Conservation (phyloP, 2,329 filamentous ascomycete genomes). For the Aureobasidium pullulans region DNA sequence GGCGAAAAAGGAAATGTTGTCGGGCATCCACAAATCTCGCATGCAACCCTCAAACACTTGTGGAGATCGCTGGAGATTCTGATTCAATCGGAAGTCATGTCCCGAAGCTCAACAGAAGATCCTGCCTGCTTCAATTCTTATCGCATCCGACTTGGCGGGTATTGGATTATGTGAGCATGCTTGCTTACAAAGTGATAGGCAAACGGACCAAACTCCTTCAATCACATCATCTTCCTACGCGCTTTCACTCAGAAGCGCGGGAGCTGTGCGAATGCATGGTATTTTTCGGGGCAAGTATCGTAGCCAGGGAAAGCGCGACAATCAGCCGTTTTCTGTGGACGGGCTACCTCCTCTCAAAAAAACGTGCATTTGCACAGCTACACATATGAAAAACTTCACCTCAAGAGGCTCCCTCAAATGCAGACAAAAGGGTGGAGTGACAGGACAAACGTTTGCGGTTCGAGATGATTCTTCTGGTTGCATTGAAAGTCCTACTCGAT, state of each 20-base stretch:
- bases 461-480: not conserved
- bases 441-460: too few species aligned
- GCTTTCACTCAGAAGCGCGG: too few species aligned
- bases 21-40: not conserved
- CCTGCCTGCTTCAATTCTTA: not conserved
- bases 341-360: too few species aligned
- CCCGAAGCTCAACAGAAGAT: not conserved
- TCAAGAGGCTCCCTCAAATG: too few species aligned
- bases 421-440: too few species aligned
- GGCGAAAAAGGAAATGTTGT: not conserved
- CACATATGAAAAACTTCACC: too few species aligned
- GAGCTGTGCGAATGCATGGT: too few species aligned
- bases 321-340: too few species aligned
- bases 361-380: too few species aligned
- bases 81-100: not conserved
- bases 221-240: not conserved
- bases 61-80: not conserved
- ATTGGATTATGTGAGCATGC: constrained; percentile 6
- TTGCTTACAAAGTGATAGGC: constrained; percentile 7
- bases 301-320: too few species aligned
- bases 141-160: constrained; percentile 2
- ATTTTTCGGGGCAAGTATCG: too few species aligned
- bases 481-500: not conserved
- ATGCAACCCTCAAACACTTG: not conserved
- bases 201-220: not conserved